Evolutionary conservation across 2,329 filamentous ascomycete genomes (phyloP).

Genomic region (Epichloe elymi): DNA sequence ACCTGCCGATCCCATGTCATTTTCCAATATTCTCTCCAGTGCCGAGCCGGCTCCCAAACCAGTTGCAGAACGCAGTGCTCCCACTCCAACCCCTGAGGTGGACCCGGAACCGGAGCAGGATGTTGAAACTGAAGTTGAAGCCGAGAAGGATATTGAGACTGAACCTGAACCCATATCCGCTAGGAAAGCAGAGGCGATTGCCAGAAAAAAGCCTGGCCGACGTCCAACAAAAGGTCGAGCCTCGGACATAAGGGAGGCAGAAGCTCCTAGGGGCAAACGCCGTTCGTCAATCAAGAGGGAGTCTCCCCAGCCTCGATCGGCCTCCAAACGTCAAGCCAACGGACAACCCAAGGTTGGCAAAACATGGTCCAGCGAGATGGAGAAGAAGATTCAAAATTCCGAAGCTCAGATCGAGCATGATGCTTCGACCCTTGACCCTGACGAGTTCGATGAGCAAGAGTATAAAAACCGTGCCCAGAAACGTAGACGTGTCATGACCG

Average conservation of each 20-base stretch:
- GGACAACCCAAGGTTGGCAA: slow-evolving; percentile 47
- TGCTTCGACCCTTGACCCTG: slow-evolving; percentile 31
- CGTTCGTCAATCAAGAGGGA: slow-evolving; percentile 38
- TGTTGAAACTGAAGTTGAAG: slow-evolving; percentile 19
- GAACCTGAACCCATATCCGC: slow-evolving; percentile 17
- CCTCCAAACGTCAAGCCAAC: slow-evolving; percentile 47
- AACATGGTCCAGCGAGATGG: slow-evolving; percentile 42
- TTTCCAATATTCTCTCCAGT: slow-evolving; percentile 84
- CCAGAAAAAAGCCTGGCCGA: slow-evolving; percentile 19
- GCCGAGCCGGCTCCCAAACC: slow-evolving; percentile 51
- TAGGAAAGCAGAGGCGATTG: slow-evolving; percentile 14
- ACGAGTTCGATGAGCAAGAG: slow-evolving; percentile 29
- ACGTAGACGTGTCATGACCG: slow-evolving; percentile 53
- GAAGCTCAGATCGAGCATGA: slow-evolving; percentile 30
- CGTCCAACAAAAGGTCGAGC: slow-evolving; percentile 35
- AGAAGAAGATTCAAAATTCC: slow-evolving; percentile 25
- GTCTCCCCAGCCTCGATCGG: slow-evolving; percentile 32
- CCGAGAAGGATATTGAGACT: slow-evolving; percentile 22
- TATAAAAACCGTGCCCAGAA: slow-evolving; percentile 50
- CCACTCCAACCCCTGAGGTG: slow-evolving; percentile 22
- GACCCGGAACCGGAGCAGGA: slow-evolving; percentile 12
- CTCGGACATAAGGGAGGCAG: slow-evolving; percentile 37
- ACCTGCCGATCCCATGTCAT: slow-evolving; percentile 81
- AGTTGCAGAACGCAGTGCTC: slow-evolving; percentile 28
- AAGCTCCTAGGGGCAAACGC: slow-evolving; percentile 34